Conservation (phyloP, 2,329 filamentous ascomycete species). For the Ceratocystis smalleyi region DNA sequence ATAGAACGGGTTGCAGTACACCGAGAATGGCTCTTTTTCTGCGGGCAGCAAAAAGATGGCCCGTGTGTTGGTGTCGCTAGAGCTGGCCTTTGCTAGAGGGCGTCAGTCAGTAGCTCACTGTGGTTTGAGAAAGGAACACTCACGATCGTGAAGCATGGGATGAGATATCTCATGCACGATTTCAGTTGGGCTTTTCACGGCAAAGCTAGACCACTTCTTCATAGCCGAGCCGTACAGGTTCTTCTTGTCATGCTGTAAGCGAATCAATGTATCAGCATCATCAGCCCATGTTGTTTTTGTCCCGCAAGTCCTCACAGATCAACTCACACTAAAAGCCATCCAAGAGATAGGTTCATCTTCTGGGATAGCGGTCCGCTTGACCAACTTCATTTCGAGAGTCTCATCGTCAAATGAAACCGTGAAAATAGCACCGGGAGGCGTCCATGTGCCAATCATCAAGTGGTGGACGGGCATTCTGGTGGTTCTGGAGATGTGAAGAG, state of each 20-base stretch:
- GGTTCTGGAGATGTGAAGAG: not conserved
- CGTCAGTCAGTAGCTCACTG: slow-evolving; percentile 6
- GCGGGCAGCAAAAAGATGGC: slow-evolving; percentile 80
- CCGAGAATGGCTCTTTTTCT: slow-evolving; percentile 58
- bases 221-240: slow-evolving; percentile 79
- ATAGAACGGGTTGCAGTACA: slow-evolving; percentile 88
- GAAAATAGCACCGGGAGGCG: slow-evolving; percentile 75
- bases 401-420: slow-evolving; percentile 80
- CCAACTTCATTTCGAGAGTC: slow-evolving; percentile 52
- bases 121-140: slow-evolving; percentile 20
- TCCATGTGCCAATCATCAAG: slow-evolving; percentile 87
- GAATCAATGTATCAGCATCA: not conserved
- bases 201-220: slow-evolving; percentile 84
- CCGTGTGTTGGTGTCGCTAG: slow-evolving; percentile 60
- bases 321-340: slow-evolving; percentile 74
- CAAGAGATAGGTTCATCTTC: slow-evolving; percentile 79
- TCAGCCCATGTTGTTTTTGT: too few species aligned
- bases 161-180: slow-evolving; percentile 63
- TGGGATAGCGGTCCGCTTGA: slow-evolving; percentile 70
- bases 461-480: slow-evolving; percentile 60
- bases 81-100: slow-evolving; percentile 46
- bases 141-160: slow-evolving; percentile 61
- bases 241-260: slow-evolving; percentile 54
- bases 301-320: too few species aligned
- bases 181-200: slow-evolving; percentile 57